These are phyloP conservation scores for Mycosphaerelloides madeirae DNA, from an alignment of 2,329 filamentous ascomycete species.

Conservation along the genomic window DNA sequence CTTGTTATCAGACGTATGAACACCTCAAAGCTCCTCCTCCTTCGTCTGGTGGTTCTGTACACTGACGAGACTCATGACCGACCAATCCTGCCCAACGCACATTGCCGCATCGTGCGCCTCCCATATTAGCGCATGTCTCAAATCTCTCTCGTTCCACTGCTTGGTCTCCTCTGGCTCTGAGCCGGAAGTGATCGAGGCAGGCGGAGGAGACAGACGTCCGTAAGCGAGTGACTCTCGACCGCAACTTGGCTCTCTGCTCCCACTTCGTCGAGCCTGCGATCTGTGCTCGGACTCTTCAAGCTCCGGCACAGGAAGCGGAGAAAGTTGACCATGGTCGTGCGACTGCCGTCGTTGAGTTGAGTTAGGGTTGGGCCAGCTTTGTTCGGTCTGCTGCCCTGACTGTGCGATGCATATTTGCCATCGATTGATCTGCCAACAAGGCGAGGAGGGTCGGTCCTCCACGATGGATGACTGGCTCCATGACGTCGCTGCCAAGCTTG, in stretches of 20 bases:
- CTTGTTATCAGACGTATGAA: not conserved
- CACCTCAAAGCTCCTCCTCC: conserved; percentile 28
- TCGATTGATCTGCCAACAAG: not conserved
- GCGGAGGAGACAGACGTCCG: conserved; percentile 6
- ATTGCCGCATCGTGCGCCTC: conserved; percentile 26
- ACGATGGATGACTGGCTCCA: not conserved
- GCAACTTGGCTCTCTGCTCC: not conserved
- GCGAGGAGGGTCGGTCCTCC: not conserved
- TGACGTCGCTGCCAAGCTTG: not conserved
- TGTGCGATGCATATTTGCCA: conserved; percentile 3
- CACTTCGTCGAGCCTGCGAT: not conserved
- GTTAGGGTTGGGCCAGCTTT: too few relatives aligned
- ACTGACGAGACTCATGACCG: conserved; percentile 25
- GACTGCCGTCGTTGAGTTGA: not conserved
- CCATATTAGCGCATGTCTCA: conserved; percentile 17
- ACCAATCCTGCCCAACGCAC: conserved; percentile 20
- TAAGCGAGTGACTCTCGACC: not conserved
- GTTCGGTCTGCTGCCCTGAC: not conserved
- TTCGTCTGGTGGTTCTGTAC: conserved; percentile 25
- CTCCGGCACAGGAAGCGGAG: not conserved
- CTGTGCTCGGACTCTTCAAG: too few relatives aligned
- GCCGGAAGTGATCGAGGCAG: not conserved
- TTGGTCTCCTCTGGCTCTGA: not conserved
- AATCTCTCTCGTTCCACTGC: conserved; percentile 1
- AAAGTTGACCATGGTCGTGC: not conserved